phyloP scores from a whole-genome alignment of 75 land plant species.

The Cryptomeria japonica region DNA sequence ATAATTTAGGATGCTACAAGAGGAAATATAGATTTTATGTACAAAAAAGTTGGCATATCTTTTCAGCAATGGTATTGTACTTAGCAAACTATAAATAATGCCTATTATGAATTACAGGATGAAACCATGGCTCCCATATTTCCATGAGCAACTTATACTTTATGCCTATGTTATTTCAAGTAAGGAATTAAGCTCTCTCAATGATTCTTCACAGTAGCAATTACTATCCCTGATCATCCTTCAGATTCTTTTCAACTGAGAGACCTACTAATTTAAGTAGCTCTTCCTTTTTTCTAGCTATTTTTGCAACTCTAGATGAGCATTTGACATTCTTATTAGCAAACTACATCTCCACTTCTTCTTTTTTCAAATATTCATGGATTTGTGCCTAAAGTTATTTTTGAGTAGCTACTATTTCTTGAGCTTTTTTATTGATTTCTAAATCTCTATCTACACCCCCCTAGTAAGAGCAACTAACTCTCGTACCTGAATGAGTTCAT shows the following conservation, averaged over 20 bases:
- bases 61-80: neutral
- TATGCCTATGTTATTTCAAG: neutral
- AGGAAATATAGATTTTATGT: neutral
- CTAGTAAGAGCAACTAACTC: neutral
- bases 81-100: neutral
- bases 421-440: neutral
- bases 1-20: too few relatives aligned
- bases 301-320: neutral
- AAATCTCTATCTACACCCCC: neutral
- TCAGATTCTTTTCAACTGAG: constrained; percentile 3
- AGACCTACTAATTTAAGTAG: neutral
- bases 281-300: constrained; percentile 1
- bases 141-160: neutral
- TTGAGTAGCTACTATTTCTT: neutral
- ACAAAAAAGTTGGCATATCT: neutral
- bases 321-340: neutral
- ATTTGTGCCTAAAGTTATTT: neutral
- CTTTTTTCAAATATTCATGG: neutral
- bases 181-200: neutral
- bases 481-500: neutral
- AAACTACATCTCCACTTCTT: neutral
- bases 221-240: neutral
- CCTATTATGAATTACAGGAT: neutral
- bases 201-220: too few relatives aligned
- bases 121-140: neutral